A percentile compares a stretch with the other conserved stretches of the same genome.
phyloP scores from a whole-genome alignment of 306 rosid species.

The Lathyrus tuberosus region DNA sequence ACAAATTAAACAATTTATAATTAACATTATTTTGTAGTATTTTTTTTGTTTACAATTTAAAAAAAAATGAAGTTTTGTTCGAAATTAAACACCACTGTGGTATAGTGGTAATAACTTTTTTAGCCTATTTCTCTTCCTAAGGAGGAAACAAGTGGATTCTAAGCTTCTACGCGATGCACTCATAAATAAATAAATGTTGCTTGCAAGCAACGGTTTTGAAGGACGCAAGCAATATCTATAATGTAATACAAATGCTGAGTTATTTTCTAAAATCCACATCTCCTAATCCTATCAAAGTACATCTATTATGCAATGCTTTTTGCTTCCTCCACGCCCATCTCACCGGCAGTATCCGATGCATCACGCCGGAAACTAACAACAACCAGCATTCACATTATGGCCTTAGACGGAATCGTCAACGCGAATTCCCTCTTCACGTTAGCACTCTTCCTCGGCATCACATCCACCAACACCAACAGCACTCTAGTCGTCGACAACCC shows the following conservation, averaged over 20 bases:
- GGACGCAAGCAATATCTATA: background rate
- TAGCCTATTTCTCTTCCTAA: background rate
- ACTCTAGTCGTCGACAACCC: conserved; percentile 44
- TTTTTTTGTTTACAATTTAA: too few relatives aligned
- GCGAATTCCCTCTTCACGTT: conserved; percentile 86
- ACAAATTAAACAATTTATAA: too few relatives aligned
- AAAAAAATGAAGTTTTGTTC: too few relatives aligned
- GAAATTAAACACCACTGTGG: too few relatives aligned
- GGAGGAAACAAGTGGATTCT: background rate
- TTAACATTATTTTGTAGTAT: too few relatives aligned
- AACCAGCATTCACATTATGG: conserved; percentile 76
- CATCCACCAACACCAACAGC: conserved; percentile 46
- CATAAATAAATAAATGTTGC: conserved; percentile 21
- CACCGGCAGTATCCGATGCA: conserved; percentile 52
- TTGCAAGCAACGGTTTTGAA: conserved; percentile 34
- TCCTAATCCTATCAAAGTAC: background rate
- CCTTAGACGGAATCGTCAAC: conserved; percentile 81
- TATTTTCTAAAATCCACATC: background rate
- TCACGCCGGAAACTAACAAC: conserved; percentile 48
- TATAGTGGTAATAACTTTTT: too few relatives aligned
- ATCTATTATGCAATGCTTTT: background rate
- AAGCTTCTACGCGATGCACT: background rate
- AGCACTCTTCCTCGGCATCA: conserved; percentile 83
- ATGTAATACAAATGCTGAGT: background rate
- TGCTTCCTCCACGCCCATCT: background rate